Evolutionary conservation across 2,329 filamentous ascomycete species (phyloP), one percentile per base, ranked within the genome.

Genomic region (Atkinsonella hypoxylon): DNA sequence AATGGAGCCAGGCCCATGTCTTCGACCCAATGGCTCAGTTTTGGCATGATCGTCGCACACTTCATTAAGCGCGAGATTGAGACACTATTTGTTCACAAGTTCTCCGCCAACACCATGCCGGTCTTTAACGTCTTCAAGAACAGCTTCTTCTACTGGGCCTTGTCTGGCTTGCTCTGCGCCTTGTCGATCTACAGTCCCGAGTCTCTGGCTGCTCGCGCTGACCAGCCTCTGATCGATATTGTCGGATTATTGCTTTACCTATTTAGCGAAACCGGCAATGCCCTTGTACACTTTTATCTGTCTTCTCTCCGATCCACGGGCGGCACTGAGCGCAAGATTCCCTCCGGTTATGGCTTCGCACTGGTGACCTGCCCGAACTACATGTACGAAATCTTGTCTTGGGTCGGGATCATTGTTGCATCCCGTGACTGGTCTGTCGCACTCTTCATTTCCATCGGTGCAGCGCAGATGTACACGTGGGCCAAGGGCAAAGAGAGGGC

Each of bases 351-450:
- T 52, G 88, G 90, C 31, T 97, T 96, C 68, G 75, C 73, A 56
- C 70, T 87, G 36, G 91, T 98, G 48, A 98, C 93, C 12, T 95
- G 90, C 72, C 93, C 93, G 41, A 98, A 98, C 73, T 98, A 98
- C 74, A 81, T 95, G 73, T 97, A 94, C 59, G 93, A 98, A 70
- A 76, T 87, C 7, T 67, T 95, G 38, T 81, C 90, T 0, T 98
- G 93, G 93, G 59, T 87, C 31, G 90, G 89, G 26, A 76, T 97
- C 50, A 83, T 86, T 58, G 64, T 95, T 42, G 78, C 91, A 49
- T 89, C 82, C 59, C 83, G 87, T 61, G 90, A 84, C 70, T 85
- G 85, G 73, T 79, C 82, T 47, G 87, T 93, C 0, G 72, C 82
- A 15, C 58, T 95, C 18, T 97, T 97, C 68, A 82, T 87, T 54